These are phyloP conservation scores for Fusarium caatingaense DNA, from an alignment of 2,329 filamentous ascomycete species.

Conservation along the genomic window DNA sequence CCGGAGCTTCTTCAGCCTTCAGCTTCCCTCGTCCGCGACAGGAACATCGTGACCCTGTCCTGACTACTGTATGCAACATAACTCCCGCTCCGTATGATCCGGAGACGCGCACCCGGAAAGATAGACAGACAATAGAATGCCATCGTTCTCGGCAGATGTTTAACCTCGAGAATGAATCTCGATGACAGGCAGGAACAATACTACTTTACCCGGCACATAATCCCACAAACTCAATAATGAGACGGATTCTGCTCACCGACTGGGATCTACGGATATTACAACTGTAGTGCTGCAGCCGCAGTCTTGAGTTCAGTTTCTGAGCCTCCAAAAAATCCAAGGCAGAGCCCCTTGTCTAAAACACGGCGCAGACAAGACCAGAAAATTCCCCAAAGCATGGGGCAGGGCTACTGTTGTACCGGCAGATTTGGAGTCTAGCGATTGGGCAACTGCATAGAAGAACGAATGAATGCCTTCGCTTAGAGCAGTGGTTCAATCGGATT, in stretches of 20 bases:
- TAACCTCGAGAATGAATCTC: conserved; percentile 1
- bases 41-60: conserved; percentile 10
- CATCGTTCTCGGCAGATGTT: neutral
- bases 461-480: conserved; percentile 22
- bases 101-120: conserved; percentile 7
- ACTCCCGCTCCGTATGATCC: conserved; percentile 31
- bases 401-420: neutral
- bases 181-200: neutral
- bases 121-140: neutral
- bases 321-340: conserved; percentile 36
- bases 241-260: conserved; percentile 24
- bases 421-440: conserved; percentile 10
- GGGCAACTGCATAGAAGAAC: neutral
- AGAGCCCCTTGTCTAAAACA: conserved; percentile 31
- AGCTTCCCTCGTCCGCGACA: conserved; percentile 16
- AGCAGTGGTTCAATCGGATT: neutral
- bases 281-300: conserved; percentile 20
- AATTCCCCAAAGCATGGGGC: conserved; percentile 5
- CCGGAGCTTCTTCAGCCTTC: conserved; percentile 11
- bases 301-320: conserved; percentile 12
- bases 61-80: neutral
- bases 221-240: neutral
- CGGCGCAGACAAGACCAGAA: neutral
- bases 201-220: neutral
- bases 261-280: neutral